A percentile compares a stretch with the other conserved stretches of the same genome.
Evolutionary conservation across 2,329 filamentous ascomycete species (phyloP).

Genomic region (Sporothrix protearum): DNA sequence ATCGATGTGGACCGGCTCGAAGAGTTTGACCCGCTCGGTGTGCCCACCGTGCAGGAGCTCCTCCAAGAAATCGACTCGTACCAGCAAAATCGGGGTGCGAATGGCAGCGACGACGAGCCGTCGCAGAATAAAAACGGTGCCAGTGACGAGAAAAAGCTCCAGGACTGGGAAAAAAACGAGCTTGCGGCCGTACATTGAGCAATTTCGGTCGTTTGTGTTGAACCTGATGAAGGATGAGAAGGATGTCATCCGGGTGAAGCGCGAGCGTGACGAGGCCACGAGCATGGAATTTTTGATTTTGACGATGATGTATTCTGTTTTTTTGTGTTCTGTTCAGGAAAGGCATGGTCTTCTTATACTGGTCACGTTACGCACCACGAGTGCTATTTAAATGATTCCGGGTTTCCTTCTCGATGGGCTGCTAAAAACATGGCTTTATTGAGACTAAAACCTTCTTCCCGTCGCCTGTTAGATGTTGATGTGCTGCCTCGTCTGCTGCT

Average conservation of each 20-base stretch:
- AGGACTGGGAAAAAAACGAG: conserved; percentile 99
- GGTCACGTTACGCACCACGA: background rate
- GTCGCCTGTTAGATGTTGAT: background rate
- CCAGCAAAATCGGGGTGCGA: conserved; percentile 46
- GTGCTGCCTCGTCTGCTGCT: background rate
- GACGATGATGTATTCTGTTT: background rate
- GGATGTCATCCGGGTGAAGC: conserved; percentile 53
- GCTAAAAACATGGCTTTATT: background rate
- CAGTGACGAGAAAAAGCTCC: conserved; percentile 42
- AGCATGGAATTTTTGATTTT: conserved; percentile 50
- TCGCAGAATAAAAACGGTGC: conserved; percentile 17
- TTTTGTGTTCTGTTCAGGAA: background rate
- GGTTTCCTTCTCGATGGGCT: background rate
- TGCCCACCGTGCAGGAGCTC: conserved; percentile 84
- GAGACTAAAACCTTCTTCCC: background rate
- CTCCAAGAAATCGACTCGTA: conserved; percentile 84
- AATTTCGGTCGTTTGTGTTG: conserved; percentile 78
- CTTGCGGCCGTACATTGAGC: conserved; percentile 86
- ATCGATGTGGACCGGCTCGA: conserved; percentile 74
- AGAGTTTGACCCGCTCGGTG: conserved; percentile 77
- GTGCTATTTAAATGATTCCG: conserved; percentile 14
- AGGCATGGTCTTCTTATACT: background rate
- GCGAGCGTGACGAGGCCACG: conserved; percentile 51
- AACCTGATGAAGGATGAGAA: conserved; percentile 73
- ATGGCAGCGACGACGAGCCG: conserved; percentile 34